Evolutionary conservation across 2,329 filamentous ascomycete genomes (phyloP), one percentile per base, ranked within the genome.

Genomic region (Penicillium sclerotigenum): DNA sequence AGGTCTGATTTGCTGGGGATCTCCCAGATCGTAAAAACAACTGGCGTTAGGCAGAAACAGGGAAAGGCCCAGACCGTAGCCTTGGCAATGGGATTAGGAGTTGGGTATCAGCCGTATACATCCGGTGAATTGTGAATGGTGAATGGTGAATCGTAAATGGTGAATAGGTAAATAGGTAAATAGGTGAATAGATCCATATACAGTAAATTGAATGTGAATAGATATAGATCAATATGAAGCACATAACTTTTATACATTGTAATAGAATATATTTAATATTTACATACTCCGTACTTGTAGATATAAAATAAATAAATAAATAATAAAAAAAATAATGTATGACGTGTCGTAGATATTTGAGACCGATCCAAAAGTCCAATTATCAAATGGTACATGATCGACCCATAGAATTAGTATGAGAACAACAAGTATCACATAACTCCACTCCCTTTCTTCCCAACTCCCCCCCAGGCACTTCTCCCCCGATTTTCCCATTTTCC

Each of bases 281-380:
- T n/a, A n/a, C n/a, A n/a, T n/a, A n/a, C 31, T 34, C 16, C 14
- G 16, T 36, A 37, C 2, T n/a, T n/a, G 20, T 13, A 18, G 9
- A 37, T 11, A 24, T 1, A n/a, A n/a, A 26, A 42, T 26, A n/a
- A 22, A 26, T 24, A 18, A 28, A n/a, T n/a, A 48, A 47, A 47
- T 28, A 18, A 20, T 20, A 26, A 40, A 48, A 47, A 47, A 20
- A 18, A 20, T 20, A 26, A 40, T 37, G 26, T 36, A 45, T 56
- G 53, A 56, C 53, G 53, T 56, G 53, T 52, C 42, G 50, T 13
- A 31, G 47, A 33, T 46, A 50, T 40, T 52, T 52, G 47, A 55
- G 53, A 56, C 47, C 34, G 31, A 51, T 55, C 53, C 53, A 55
- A 55, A 40, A 29, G 14, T 16, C 9, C 9, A 37, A 40, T 40